phyloP scores from a whole-genome alignment of 331 rosid species.

The Quercus tomentella region DNA sequence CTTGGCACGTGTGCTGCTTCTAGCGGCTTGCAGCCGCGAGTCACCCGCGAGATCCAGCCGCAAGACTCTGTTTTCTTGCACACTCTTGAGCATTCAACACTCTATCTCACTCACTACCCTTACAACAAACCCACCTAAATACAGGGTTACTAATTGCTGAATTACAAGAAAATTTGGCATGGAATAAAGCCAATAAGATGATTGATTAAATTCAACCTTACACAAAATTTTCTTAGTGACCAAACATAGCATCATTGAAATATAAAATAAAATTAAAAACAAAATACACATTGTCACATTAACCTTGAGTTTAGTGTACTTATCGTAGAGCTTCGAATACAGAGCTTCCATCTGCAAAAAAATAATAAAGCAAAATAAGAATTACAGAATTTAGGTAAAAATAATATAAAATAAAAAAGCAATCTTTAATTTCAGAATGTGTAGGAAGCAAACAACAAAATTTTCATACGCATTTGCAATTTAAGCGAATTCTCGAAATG shows the following conservation, averaged over 20 bases:
- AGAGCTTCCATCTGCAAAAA: conserved; percentile 55
- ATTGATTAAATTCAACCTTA: no score
- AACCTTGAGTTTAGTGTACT: conserved; percentile 75
- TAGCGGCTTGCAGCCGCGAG: no score
- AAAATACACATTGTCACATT: neutral
- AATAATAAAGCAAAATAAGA: neutral
- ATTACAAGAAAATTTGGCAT: no score
- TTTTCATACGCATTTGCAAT: neutral
- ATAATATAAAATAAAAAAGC: neutral
- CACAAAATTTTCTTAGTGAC: neutral
- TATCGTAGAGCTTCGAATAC: conserved; percentile 73
- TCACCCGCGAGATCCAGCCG: no score
- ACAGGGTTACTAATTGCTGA: no score
- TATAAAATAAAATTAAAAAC: neutral
- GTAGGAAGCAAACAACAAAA: neutral
- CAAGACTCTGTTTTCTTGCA: no score
- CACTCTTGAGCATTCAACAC: no score
- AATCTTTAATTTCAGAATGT: neutral
- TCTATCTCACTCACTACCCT: no score
- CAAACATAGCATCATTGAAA: neutral
- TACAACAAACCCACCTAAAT: no score
- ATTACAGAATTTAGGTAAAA: neutral
- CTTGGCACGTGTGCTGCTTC: no score
- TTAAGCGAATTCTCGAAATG: no score
- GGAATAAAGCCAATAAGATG: no score